Evolutionary conservation across 352 stramenopile genomes (phyloP), one percentile per base, ranked within the genome.

Genomic region (Globisporangium cederbergense): DNA sequence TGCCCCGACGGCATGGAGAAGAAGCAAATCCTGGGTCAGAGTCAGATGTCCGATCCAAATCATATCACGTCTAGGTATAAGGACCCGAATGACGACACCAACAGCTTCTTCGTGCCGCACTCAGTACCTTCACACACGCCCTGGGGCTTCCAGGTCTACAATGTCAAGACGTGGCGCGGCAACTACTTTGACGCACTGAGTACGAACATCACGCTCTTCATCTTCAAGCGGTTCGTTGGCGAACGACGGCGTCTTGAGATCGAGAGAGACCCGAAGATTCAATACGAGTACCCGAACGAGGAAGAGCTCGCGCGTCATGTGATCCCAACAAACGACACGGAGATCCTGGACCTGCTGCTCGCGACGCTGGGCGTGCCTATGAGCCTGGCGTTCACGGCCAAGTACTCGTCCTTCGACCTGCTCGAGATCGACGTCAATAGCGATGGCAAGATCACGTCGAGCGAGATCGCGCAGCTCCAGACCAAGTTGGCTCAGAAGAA

Each of bases 121-220:
- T 97, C 89, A 1, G 97, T 99, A 2, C 83, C 85, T 0, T 83
- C 84, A 0, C 81, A 91, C 55, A 88, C 84, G 0, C 64, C 73
- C 0, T 95, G 86, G 86, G 86, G 86, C 7, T 91, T 88, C 47
- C 82, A 88, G 71, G 83, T 95, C 1, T 83, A 86, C 40, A 95
- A 91, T 38, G 73, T 98, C 40, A 96, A 97, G 75, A 92, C 88
- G 9, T 99, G 97, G 97, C 83, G 85, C 25, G 79, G 79, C n/a
- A 98, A 97, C 42, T 99, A 99, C 71, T 95, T 93, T 68, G 96
- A 98, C 56, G 92, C 91, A 2, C 73, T 95, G 1, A 91, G 81
- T 40, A 93, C 82, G 0, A 99, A 99, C 75, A 98, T 99, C 51
- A 97, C 92, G 7, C 66, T 74, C 30, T 89, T 83, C 43, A 71